phyloP scores from a whole-genome alignment of 2,329 filamentous ascomycete species.

The Leptographium lundbergii region DNA sequence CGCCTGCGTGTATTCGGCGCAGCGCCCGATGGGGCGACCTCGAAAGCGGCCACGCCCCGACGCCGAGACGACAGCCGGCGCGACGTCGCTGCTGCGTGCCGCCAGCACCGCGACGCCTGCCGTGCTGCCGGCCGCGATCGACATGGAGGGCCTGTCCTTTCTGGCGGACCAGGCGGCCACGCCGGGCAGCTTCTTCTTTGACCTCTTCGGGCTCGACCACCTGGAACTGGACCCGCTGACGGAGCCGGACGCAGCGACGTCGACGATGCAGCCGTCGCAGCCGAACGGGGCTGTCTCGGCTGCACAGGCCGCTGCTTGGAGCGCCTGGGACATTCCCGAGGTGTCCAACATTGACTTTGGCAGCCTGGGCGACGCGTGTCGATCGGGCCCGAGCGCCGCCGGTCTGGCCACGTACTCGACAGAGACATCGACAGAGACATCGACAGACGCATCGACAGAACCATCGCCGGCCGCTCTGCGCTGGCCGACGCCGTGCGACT shows the following conservation, averaged over 20 bases:
- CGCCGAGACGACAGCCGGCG: background rate
- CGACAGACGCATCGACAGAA: too few species aligned
- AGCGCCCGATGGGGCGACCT: slow-evolving; percentile 55
- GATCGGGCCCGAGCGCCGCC: too few species aligned
- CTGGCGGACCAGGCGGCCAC: background rate
- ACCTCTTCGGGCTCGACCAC: background rate
- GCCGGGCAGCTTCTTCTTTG: background rate
- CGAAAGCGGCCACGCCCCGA: slow-evolving; percentile 38
- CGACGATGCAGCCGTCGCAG: too few species aligned
- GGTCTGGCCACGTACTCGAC: too few species aligned
- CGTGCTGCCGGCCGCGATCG: background rate
- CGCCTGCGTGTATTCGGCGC: slow-evolving; percentile 46
- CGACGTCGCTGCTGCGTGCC: background rate
- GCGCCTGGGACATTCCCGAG: background rate
- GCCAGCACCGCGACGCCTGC: background rate
- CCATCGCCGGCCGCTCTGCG: background rate
- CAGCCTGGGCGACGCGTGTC: background rate
- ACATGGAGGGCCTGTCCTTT: background rate
- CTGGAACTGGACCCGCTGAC: background rate
- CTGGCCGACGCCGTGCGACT: slow-evolving; percentile 24
- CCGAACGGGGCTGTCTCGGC: too few species aligned
- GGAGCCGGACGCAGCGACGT: background rate
- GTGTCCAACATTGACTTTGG: background rate
- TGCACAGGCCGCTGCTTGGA: background rate
- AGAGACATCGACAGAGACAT: too few species aligned